Evolutionary conservation across 2,329 filamentous ascomycete species (phyloP).

Genomic region (Calonectria leucothoes): DNA sequence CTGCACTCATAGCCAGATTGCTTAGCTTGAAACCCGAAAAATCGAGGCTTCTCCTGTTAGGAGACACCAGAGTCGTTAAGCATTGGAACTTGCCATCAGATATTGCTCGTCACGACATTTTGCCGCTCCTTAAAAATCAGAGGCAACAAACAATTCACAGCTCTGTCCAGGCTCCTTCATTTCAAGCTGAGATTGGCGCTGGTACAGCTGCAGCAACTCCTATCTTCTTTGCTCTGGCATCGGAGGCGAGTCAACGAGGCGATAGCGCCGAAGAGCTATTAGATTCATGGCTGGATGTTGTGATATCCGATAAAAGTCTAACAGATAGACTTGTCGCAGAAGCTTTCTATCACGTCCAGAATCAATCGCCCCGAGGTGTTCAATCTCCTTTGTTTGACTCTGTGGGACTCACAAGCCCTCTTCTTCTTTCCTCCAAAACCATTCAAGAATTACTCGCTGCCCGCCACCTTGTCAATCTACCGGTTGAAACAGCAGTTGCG

Average conservation of each 20-base stretch:
- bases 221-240: neutral
- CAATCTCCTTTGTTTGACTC: too few relatives aligned
- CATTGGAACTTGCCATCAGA: neutral
- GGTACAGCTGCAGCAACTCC: neutral
- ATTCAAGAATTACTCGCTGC: neutral
- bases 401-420: neutral
- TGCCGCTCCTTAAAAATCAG: neutral
- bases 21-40: neutral
- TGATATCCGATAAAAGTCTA: neutral
- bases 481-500: neutral
- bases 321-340: neutral
- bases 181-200: neutral
- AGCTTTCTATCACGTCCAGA: neutral
- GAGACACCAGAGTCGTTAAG: neutral
- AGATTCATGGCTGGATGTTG: neutral
- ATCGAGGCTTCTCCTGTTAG: neutral
- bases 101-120: neutral
- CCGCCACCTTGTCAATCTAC: neutral
- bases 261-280: neutral
- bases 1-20: neutral
- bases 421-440: neutral
- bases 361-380: neutral
- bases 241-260: neutral
- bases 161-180: neutral
- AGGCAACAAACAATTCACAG: neutral